Evolutionary conservation across 2,329 filamentous ascomycete genomes (phyloP).

Genomic region (Cladosporium colombiae): DNA sequence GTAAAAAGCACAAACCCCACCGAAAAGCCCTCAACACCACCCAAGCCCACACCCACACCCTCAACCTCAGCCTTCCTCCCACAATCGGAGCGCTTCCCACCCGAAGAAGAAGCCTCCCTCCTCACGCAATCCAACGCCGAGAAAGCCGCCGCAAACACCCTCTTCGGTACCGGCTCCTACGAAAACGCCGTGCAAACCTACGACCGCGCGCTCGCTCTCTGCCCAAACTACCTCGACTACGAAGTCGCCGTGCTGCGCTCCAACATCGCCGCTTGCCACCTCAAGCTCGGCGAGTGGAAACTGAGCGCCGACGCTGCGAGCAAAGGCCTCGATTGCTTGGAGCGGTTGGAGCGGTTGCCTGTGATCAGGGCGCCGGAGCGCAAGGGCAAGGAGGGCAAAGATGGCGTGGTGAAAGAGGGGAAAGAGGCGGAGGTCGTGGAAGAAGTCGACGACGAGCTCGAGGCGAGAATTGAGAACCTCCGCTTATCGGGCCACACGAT

Average conservation of each 20-base stretch:
- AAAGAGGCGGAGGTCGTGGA: slow-evolving; percentile 45
- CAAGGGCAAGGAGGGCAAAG: slow-evolving; percentile 22
- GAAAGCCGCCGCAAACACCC: slow-evolving; percentile 74
- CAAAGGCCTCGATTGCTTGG: slow-evolving; percentile 70
- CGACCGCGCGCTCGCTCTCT: slow-evolving; percentile 73
- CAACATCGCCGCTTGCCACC: slow-evolving; percentile 85
- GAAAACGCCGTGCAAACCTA: slow-evolving; percentile 80
- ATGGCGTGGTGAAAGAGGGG: slow-evolving; percentile 24
- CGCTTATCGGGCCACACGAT: slow-evolving; percentile 45
- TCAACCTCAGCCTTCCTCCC: not conserved
- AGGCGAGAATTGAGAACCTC: slow-evolving; percentile 46
- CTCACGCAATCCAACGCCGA: slow-evolving; percentile 69
- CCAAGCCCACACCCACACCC: not conserved
- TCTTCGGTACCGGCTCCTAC: slow-evolving; percentile 74
- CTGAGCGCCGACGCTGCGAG: slow-evolving; percentile 74
- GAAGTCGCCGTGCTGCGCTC: slow-evolving; percentile 83
- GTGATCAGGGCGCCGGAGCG: slow-evolving; percentile 27
- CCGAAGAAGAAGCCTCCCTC: slow-evolving; percentile 56
- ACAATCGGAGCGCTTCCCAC: slow-evolving; percentile 38
- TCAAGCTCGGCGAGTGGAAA: slow-evolving; percentile 85
- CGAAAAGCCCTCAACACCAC: not conserved
- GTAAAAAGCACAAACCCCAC: not conserved
- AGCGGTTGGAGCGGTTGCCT: slow-evolving; percentile 56
- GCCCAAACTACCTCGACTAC: slow-evolving; percentile 83
- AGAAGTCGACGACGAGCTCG: slow-evolving; percentile 51